Evolutionary conservation across 2,329 filamentous ascomycete genomes (phyloP).

Genomic region (Epichloe brachyelytri): DNA sequence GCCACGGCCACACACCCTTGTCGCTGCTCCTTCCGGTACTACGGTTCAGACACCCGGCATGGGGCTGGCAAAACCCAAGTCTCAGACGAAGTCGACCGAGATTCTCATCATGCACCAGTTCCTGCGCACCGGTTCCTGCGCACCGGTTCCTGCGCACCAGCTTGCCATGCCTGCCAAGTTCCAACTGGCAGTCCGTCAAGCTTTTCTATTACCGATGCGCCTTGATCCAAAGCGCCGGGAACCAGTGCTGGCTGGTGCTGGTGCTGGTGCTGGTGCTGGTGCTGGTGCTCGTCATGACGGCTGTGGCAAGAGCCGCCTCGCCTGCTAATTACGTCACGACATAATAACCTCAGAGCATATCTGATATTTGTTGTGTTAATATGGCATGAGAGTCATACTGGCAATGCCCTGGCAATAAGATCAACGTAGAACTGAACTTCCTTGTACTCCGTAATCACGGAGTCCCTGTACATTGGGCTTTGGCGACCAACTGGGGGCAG

Average conservation of each 20-base stretch:
- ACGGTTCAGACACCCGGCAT: constrained; percentile 2
- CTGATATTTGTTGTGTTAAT: background rate
- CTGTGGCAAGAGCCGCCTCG: background rate
- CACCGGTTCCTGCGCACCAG: too few species aligned
- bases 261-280: too few species aligned
- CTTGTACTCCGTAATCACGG: background rate
- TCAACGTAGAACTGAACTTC: too few species aligned
- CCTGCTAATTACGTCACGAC: background rate
- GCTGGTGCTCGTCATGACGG: background rate
- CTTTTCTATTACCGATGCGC: too few species aligned
- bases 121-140: too few species aligned
- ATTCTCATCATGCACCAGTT: background rate
- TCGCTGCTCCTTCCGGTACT: constrained; percentile 3
- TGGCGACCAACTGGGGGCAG: background rate
- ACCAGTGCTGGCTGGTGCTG: too few species aligned
- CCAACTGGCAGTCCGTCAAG: too few species aligned
- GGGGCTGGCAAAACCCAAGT: background rate
- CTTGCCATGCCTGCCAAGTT: too few species aligned
- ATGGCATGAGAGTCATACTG: background rate
- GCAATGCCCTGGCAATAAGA: background rate
- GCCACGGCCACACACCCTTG: constrained; percentile 1
- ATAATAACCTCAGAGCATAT: background rate
- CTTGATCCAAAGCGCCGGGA: background rate
- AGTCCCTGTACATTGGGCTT: too few species aligned
- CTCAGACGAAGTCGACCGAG: background rate